Percentiles rank a stretch among this genome's conserved stretches.
These are phyloP conservation scores for Gnaphalium uliginosum DNA, from an alignment of 129 eudicot genomes.

Conservation along the genomic window DNA sequence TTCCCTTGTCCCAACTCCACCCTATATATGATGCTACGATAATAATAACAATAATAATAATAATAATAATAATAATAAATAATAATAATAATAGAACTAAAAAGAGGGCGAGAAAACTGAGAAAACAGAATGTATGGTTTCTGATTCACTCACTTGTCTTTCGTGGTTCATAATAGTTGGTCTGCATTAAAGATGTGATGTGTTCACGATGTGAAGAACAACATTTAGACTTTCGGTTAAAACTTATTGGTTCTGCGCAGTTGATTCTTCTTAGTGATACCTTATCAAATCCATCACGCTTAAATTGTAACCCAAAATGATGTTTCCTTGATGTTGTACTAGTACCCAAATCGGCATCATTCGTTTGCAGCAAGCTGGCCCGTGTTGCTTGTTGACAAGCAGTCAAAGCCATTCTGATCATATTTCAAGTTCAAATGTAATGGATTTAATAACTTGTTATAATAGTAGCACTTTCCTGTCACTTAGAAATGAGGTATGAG, in stretches of 20 bases:
- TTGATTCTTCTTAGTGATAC: conserved; percentile 9
- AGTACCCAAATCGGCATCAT: conserved; percentile 14
- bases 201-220: conserved; percentile 28
- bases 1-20: neutral
- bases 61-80: no score
- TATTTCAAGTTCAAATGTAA: conserved; percentile 24
- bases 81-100: no score
- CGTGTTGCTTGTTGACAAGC: conserved; percentile 30
- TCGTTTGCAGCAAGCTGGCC: conserved; percentile 26
- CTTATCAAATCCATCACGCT: conserved; percentile 9
- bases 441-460: neutral
- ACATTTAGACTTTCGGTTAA: conserved; percentile 5
- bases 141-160: conserved; percentile 42
- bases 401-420: conserved; percentile 44
- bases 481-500: neutral
- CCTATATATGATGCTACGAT: neutral
- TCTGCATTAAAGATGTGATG: conserved; percentile 24
- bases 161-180: conserved; percentile 23
- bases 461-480: neutral
- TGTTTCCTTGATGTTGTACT: conserved; percentile 21
- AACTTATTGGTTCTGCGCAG: conserved; percentile 11
- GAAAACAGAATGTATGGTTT: neutral
- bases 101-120: neutral
- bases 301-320: neutral
- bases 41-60: no score